Evolutionary conservation across 2,329 filamentous ascomycete genomes (phyloP).

Genomic region (Cercospora berteroae): DNA sequence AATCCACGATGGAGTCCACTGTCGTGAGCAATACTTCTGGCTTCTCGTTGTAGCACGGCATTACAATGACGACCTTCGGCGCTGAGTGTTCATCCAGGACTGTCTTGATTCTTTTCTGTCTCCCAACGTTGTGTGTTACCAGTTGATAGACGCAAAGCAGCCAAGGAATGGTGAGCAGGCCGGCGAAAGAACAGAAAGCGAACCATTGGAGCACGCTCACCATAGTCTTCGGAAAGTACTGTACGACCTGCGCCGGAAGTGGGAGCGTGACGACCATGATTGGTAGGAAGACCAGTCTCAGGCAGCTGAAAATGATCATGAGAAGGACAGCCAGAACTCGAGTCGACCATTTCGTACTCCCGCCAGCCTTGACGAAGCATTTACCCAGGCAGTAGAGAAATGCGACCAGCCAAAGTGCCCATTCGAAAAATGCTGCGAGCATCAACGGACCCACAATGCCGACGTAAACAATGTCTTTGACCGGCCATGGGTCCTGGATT

Average conservation of each 20-base stretch:
- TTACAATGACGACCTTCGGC: constrained; percentile 91
- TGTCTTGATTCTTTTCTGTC: constrained; percentile 76
- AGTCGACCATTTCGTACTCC: constrained; percentile 66
- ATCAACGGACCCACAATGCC: constrained; percentile 77
- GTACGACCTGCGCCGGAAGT: constrained; percentile 68
- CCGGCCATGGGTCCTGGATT: constrained; percentile 30
- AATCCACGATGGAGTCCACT: constrained; percentile 86
- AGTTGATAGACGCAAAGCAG: constrained; percentile 90
- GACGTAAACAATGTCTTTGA: constrained; percentile 74
- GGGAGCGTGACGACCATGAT: constrained; percentile 93
- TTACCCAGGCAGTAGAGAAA: constrained; percentile 90
- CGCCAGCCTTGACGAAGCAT: constrained; percentile 74
- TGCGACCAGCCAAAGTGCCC: constrained; percentile 91
- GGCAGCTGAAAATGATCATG: constrained; percentile 66
- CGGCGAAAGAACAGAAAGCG: constrained; percentile 89
- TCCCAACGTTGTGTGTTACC: constrained; percentile 80
- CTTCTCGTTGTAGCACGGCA: constrained; percentile 94
- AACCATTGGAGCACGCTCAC: constrained; percentile 84
- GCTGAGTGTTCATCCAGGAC: constrained; percentile 80
- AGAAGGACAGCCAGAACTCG: constrained; percentile 74
- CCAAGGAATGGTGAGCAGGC: constrained; percentile 83
- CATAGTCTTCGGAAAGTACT: constrained; percentile 68
- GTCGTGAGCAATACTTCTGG: constrained; percentile 80
- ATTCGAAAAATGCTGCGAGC: constrained; percentile 82
- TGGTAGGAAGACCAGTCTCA: constrained; percentile 86